Evolutionary conservation across 2,329 filamentous ascomycete genomes (phyloP), one percentile per base, ranked within the genome.

Genomic region (Tolypocladium guangdongense): DNA sequence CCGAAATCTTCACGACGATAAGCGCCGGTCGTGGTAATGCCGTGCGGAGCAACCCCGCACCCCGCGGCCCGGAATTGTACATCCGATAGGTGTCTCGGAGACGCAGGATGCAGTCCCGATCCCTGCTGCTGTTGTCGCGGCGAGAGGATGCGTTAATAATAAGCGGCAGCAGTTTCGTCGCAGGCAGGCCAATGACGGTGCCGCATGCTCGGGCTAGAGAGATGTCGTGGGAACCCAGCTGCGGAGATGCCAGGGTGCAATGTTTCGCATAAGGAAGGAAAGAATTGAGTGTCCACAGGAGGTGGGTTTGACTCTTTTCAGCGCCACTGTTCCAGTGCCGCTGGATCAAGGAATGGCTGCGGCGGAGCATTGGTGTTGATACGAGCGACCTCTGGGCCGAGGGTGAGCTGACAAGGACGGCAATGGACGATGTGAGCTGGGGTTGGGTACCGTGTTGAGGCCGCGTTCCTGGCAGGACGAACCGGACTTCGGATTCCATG

Each of bases 291-390:
- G 24, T 41, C 24, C 16, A 10, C n/a, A 24, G 27, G 49, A 39
- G 18, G 22, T 11, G 24, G 41, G 2, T 12, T 27, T 11, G 22
- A 30, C 5, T 41, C 41, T n/a, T 50, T 56, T 50, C 51, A 57
- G 43, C 56, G 53, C 58, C 57, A 59, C 20, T 57, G 52, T 14
- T 60, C 55, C n/a, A 65, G 38, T 4, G 57, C 57, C 22, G 59
- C 56, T 11, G 66, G 66, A 39, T 71, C 63, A 8, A 72, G 58
- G 43, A 72, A 71, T 5, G 69, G 69, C 52, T 71, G 68, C 10
- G 65, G 54, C 20, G 63, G 59, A 11, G 60, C 58, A 7, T 58
- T 52, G 18, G 62, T 64, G 50, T 66, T 62, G 55, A 70, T 61
- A 30, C 54, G 60, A 7, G 64, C 33, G 38, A 57, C 52, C 22